Percentiles rank a stretch among this genome's conserved stretches.
Conservation (phyloP, 2,329 filamentous ascomycete species). For the Cercospora zeae-maydis region DNA sequence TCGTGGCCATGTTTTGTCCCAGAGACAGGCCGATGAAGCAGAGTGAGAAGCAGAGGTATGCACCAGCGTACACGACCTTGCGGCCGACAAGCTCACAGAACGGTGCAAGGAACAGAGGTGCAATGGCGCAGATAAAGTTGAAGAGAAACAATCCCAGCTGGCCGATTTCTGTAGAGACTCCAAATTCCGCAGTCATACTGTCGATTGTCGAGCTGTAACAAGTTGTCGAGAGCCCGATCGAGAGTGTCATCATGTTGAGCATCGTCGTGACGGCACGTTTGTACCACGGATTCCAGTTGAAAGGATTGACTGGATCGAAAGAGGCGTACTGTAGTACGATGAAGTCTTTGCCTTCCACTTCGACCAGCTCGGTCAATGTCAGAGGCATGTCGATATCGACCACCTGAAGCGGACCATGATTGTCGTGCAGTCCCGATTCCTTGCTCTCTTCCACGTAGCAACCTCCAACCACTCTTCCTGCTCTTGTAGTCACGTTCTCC, state of each 20-base stretch:
- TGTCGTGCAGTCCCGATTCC: slow-evolving; percentile 31
- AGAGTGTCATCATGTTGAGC: slow-evolving; percentile 53
- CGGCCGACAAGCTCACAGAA: slow-evolving; percentile 52
- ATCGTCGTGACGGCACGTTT: slow-evolving; percentile 48
- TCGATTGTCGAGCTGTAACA: slow-evolving; percentile 51
- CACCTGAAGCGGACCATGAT: slow-evolving; percentile 40
- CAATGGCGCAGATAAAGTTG: slow-evolving; percentile 50
- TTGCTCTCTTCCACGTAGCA: slow-evolving; percentile 37
- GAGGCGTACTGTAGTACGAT: slow-evolving; percentile 48
- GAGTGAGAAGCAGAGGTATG: slow-evolving; percentile 46
- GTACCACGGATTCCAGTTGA: slow-evolving; percentile 47
- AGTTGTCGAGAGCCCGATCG: slow-evolving; percentile 54
- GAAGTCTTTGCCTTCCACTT: slow-evolving; percentile 45
- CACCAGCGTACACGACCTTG: slow-evolving; percentile 46
- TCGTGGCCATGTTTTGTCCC: slow-evolving; percentile 49
- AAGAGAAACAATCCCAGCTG: slow-evolving; percentile 51
- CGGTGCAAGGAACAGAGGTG: slow-evolving; percentile 48
- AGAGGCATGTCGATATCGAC: slow-evolving; percentile 51
- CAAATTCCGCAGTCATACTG: slow-evolving; percentile 47
- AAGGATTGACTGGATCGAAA: slow-evolving; percentile 50
- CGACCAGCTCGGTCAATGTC: slow-evolving; percentile 44
- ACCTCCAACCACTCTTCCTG: slow-evolving; percentile 42
- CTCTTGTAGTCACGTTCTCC: slow-evolving; percentile 20
- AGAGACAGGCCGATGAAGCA: slow-evolving; percentile 50
- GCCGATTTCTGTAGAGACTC: slow-evolving; percentile 43